These are phyloP conservation scores for Phytophthora tentaculata DNA, from an alignment of 352 stramenopile species.

Conservation along the genomic window DNA sequence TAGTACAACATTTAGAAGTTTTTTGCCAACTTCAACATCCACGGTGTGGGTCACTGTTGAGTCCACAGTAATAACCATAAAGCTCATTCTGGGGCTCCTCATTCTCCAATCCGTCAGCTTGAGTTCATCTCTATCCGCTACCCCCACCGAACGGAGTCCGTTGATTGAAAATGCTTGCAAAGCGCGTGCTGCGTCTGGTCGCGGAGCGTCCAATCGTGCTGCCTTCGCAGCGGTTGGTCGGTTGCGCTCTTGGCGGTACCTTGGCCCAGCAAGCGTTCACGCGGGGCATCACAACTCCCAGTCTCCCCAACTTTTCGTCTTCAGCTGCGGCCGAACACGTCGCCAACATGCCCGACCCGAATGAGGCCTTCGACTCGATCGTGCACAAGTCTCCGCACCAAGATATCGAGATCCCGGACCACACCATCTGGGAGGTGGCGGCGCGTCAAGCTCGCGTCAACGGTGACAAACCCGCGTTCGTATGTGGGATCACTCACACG, in stretches of 20 bases:
- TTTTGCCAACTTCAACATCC: conserved; percentile 18
- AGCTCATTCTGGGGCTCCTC: conserved; percentile 1
- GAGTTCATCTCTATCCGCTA: conserved; percentile 7
- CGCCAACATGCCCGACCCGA: conserved; percentile 15
- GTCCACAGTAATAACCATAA: no score
- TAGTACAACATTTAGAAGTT: no score
- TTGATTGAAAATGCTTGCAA: conserved; percentile 17
- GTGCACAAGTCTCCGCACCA: conserved; percentile 55
- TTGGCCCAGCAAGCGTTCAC: conserved; percentile 17
- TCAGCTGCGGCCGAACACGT: conserved; percentile 22
- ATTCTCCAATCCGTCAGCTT: conserved; percentile 20
- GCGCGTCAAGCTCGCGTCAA: conserved; percentile 41
- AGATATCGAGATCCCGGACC: conserved; percentile 39
- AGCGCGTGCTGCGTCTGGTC: conserved; percentile 22
- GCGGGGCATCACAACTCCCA: conserved; percentile 28
- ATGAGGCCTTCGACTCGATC: conserved; percentile 29
- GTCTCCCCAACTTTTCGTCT: conserved; percentile 29
- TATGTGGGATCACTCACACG: conserved; percentile 53
- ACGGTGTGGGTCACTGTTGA: no score
- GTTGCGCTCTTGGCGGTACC: conserved; percentile 16
- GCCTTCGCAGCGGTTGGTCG: neutral
- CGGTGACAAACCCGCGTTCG: conserved; percentile 43
- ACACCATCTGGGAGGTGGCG: conserved; percentile 54
- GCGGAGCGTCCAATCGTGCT: neutral
- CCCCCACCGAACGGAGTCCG: no score